A percentile compares a stretch with the other conserved stretches of the same genome.
phyloP scores from a whole-genome alignment of 257 asterid species.

The Solanum microdontum region DNA sequence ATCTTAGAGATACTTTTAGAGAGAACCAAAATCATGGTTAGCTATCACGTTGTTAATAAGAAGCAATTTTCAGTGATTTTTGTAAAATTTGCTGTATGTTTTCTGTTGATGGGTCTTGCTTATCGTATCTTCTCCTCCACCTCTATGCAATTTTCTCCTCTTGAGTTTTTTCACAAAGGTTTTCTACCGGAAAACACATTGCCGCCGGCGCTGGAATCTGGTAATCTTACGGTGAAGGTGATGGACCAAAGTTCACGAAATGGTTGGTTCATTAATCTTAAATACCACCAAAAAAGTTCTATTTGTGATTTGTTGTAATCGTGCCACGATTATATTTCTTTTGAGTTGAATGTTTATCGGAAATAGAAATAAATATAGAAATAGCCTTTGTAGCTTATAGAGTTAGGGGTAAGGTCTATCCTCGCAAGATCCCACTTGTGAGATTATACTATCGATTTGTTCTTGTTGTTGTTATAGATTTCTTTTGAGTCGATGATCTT shows the following conservation, averaged over 20 bases:
- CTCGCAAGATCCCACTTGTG: too few relatives aligned
- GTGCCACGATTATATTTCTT: too few relatives aligned
- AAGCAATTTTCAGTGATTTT: background rate
- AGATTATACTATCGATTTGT: too few relatives aligned
- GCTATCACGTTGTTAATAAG: background rate
- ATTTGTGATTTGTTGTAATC: too few relatives aligned
- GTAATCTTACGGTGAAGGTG: background rate
- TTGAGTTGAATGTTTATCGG: too few relatives aligned
- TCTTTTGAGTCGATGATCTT: too few relatives aligned
- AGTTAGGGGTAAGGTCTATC: too few relatives aligned
- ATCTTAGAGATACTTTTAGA: background rate
- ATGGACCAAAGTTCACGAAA: background rate
- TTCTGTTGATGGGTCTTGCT: background rate
- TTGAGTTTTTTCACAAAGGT: background rate
- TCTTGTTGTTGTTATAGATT: too few relatives aligned
- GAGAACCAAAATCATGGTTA: background rate
- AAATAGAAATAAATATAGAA: too few relatives aligned
- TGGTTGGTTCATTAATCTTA: background rate
- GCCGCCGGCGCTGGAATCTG: background rate
- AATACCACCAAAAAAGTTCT: background rate
- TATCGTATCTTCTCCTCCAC: background rate
- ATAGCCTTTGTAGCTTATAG: too few relatives aligned
- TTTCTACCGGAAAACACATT: background rate
- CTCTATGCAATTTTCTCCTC: background rate
- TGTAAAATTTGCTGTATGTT: background rate